Evolutionary conservation across 2,329 filamentous ascomycete genomes (phyloP).

Genomic region (Neonectria ditissima): DNA sequence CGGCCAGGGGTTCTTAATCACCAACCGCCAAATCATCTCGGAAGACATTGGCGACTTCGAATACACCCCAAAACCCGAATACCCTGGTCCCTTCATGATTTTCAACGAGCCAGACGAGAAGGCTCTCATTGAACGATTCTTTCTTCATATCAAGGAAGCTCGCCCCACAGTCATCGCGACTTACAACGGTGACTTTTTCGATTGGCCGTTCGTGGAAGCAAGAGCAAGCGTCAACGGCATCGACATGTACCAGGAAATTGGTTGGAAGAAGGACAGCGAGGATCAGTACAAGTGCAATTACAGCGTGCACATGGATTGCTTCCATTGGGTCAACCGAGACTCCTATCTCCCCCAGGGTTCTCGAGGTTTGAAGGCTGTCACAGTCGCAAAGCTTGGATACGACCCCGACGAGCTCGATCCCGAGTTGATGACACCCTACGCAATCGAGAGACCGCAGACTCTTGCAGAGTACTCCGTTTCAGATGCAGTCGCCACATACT

Average conservation of each 20-base stretch:
- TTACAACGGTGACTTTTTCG: conserved; percentile 99
- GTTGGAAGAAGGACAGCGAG: conserved; percentile 93
- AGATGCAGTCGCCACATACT: conserved; percentile 98
- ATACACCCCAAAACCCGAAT: conserved; percentile 97
- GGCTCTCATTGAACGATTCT: conserved; percentile 88
- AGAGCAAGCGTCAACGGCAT: conserved; percentile 94
- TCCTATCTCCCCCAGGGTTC: conserved; percentile 97
- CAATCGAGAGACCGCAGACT: conserved; percentile 89
- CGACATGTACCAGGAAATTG: conserved; percentile 99
- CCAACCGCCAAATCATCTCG: conserved; percentile 96
- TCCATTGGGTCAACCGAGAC: conserved; percentile 98
- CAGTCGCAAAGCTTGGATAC: conserved; percentile 96
- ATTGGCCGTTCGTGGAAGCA: conserved; percentile 98
- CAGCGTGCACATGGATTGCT: conserved; percentile 98
- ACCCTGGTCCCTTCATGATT: conserved; percentile 94
- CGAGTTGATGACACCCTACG: conserved; percentile 95
- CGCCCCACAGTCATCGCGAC: conserved; percentile 97
- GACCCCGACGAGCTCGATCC: conserved; percentile 98
- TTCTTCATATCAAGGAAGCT: conserved; percentile 93
- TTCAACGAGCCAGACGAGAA: conserved; percentile 99
- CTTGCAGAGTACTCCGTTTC: conserved; percentile 98
- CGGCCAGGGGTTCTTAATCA: conserved; percentile 96
- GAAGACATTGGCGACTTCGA: conserved; percentile 98
- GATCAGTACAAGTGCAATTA: conserved; percentile 97
- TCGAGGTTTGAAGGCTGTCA: conserved; percentile 96